Conservation (phyloP, 805 yeast species). For the Cyberlindnera mycetangii region DNA sequence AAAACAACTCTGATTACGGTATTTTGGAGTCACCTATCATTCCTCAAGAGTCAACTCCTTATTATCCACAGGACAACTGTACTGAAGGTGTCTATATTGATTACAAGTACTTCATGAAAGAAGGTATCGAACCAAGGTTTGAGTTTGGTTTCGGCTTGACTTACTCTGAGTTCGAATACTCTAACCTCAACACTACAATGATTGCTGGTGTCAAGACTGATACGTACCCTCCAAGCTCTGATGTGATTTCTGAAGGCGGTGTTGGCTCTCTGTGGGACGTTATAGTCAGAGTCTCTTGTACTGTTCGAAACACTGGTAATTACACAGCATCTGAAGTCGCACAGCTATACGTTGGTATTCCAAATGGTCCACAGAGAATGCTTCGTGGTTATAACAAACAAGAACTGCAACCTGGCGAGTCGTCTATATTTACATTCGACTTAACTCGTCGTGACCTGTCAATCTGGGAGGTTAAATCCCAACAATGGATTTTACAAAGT, state of each 20-base stretch:
- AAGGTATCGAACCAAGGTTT: constrained; percentile 48
- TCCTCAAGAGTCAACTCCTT: constrained; percentile 23
- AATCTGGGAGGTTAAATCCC: constrained; percentile 6
- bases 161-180: constrained; percentile 39
- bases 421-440: constrained; percentile 29
- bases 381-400: constrained; percentile 56
- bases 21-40: neutral
- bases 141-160: constrained; percentile 62
- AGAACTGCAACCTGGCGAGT: constrained; percentile 31
- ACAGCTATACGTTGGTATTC: constrained; percentile 52
- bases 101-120: constrained; percentile 53
- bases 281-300: constrained; percentile 4
- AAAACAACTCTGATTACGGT: constrained; percentile 9
- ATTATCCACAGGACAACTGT: constrained; percentile 30
- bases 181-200: constrained; percentile 32
- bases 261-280: constrained; percentile 10
- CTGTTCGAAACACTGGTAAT: constrained; percentile 32
- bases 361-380: constrained; percentile 34
- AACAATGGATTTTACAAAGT: constrained; percentile 10
- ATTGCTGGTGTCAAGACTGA: constrained; percentile 17
- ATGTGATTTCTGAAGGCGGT: constrained; percentile 9
- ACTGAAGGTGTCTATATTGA: constrained; percentile 38
- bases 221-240: constrained; percentile 4
- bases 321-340: constrained; percentile 45
- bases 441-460: constrained; percentile 11